Percentiles rank a stretch among this genome's conserved stretches.
phyloP scores from a whole-genome alignment of 2,329 filamentous ascomycete species.

The Rachicladosporium sp. region DNA sequence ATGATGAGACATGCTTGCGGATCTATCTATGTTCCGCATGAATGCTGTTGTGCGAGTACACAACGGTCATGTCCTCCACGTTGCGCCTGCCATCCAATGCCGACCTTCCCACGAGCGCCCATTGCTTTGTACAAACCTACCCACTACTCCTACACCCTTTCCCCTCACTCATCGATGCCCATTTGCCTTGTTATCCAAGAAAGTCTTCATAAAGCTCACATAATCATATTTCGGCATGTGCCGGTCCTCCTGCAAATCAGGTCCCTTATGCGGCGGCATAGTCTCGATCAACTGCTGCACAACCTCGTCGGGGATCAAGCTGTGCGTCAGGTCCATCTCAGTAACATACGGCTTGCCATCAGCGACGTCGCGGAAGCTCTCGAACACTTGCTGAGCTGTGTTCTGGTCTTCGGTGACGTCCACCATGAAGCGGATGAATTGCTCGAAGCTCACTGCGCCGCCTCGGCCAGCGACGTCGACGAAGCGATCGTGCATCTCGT shows the following conservation, averaged over 20 bases:
- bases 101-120: no score
- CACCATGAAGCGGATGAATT: slow-evolving; percentile 99
- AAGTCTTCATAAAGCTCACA: slow-evolving; percentile 83
- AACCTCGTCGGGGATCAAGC: slow-evolving; percentile 88
- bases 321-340: slow-evolving; percentile 90
- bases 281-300: slow-evolving; percentile 83
- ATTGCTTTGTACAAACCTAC: no score
- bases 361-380: slow-evolving; percentile 92
- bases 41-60: no score
- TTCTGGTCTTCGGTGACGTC: slow-evolving; percentile 98
- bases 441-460: slow-evolving; percentile 78
- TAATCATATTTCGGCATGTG: slow-evolving; percentile 88
- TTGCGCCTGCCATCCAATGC: no score
- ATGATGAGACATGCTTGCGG: no score
- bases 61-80: no score
- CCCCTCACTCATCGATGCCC: slow-evolving; percentile 1
- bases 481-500: slow-evolving; percentile 97
- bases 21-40: no score
- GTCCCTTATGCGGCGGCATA: slow-evolving; percentile 74
- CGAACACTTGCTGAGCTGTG: slow-evolving; percentile 94
- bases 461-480: slow-evolving; percentile 61
- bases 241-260: slow-evolving; percentile 74
- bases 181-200: slow-evolving; percentile 28
- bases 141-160: slow-evolving; percentile 1
- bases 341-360: slow-evolving; percentile 99